Percentiles rank a stretch among this genome's conserved stretches.
phyloP scores from a whole-genome alignment of 495 filamentous ascomycete genomes.

The Xylaria acuta region DNA sequence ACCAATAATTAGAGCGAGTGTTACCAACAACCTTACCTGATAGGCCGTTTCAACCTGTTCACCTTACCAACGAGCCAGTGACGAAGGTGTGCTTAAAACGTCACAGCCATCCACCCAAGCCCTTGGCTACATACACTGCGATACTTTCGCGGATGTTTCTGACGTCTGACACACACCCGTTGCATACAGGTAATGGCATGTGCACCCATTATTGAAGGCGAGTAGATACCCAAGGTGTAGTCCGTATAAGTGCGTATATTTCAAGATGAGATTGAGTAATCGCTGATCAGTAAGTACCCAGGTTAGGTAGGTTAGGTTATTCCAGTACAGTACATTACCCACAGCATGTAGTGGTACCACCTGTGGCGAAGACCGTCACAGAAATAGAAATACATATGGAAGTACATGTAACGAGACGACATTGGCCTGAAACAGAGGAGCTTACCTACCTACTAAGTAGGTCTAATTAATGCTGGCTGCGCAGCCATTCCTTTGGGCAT shows the following conservation, averaged over 20 bases:
- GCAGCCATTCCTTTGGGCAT: background rate
- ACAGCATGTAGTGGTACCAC: background rate
- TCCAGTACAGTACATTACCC: background rate
- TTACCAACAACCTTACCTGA: background rate
- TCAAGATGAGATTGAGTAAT: background rate
- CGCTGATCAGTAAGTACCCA: background rate
- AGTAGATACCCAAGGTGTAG: background rate
- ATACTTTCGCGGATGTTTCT: background rate
- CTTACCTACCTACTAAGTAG: background rate
- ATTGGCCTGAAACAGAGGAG: constrained; percentile 5
- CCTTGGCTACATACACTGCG: constrained; percentile 6
- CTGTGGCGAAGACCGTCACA: background rate
- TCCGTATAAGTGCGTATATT: background rate
- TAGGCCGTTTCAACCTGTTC: constrained; percentile 1
- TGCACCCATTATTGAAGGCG: background rate
- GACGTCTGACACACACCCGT: background rate
- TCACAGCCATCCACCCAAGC: constrained; percentile 18
- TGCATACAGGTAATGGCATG: background rate
- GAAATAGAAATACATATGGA: background rate
- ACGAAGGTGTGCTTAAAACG: background rate
- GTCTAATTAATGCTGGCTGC: background rate
- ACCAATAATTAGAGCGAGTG: background rate
- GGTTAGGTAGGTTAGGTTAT: no score
- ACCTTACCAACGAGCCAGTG: background rate
- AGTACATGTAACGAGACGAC: background rate